phyloP scores from a whole-genome alignment of 768 basidiomycete species.

The Tricholoma furcatifolium region DNA sequence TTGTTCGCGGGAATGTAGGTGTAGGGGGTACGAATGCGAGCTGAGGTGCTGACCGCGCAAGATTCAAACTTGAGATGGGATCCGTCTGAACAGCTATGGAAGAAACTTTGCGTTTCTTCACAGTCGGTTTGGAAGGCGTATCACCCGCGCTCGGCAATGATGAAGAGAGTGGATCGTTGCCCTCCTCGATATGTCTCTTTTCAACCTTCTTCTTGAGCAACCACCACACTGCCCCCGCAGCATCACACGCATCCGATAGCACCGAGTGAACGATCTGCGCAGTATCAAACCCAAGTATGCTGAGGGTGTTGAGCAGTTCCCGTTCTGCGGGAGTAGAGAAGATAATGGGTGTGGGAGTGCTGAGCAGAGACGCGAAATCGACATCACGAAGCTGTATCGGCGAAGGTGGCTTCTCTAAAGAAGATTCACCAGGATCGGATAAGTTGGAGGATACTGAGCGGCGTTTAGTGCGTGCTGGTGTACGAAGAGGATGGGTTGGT shows the following conservation, averaged over 20 bases:
- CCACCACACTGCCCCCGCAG: slow-evolving; percentile 94
- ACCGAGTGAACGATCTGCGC: slow-evolving; percentile 97
- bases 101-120: slow-evolving; percentile 30
- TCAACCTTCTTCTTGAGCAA: slow-evolving; percentile 84
- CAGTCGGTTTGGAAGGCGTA: slow-evolving; percentile 13
- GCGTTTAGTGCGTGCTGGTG: slow-evolving; percentile 93
- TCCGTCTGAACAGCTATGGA: slow-evolving; percentile 50
- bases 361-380: slow-evolving; percentile 65
- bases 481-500: slow-evolving; percentile 70
- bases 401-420: slow-evolving; percentile 41
- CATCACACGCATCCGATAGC: slow-evolving; percentile 87
- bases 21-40: slow-evolving; percentile 78
- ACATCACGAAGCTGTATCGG: slow-evolving; percentile 39
- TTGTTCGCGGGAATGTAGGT: slow-evolving; percentile 53
- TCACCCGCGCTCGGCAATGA: slow-evolving; percentile 5
- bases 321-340: slow-evolving; percentile 86
- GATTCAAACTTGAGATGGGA: slow-evolving; percentile 20
- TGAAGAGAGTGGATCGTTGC: slow-evolving; percentile 10
- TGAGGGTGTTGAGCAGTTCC: slow-evolving; percentile 72
- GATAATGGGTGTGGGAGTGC: slow-evolving; percentile 70
- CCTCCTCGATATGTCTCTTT: slow-evolving; percentile 44
- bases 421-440: slow-evolving; percentile 58
- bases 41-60: slow-evolving; percentile 50
- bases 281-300: slow-evolving; percentile 82
- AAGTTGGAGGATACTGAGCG: slow-evolving; percentile 90